A percentile compares a stretch with the other conserved stretches of the same genome.
phyloP scores from a whole-genome alignment of 2,329 filamentous ascomycete species.

The Colletotrichum higginsianum region DNA sequence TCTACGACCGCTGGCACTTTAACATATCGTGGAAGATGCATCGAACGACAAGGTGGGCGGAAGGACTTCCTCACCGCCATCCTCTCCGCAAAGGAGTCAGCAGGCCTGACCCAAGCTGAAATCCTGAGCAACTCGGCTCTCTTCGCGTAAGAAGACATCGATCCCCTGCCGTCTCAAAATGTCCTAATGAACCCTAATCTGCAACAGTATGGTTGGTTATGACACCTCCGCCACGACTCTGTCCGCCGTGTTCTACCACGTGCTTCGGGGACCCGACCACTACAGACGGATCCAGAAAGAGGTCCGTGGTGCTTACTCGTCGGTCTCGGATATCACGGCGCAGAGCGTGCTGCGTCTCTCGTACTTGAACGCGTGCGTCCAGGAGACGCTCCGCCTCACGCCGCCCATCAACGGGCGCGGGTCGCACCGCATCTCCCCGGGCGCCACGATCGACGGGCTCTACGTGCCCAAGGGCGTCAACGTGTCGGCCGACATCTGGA shows the following conservation, averaged over 20 bases:
- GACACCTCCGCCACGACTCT: slow-evolving; percentile 19
- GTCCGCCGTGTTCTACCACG: slow-evolving; percentile 30
- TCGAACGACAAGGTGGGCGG: slow-evolving; percentile 18
- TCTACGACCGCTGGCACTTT: neutral
- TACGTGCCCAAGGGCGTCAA: slow-evolving; percentile 21
- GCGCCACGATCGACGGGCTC: slow-evolving; percentile 10
- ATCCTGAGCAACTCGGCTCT: slow-evolving; percentile 19
- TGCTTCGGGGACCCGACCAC: slow-evolving; percentile 3
- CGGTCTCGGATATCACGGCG: neutral
- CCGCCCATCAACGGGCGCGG: slow-evolving; percentile 57
- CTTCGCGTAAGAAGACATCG: slow-evolving; percentile 8
- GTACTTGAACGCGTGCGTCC: slow-evolving; percentile 61
- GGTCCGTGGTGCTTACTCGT: neutral
- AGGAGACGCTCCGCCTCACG: slow-evolving; percentile 69
- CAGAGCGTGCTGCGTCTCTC: slow-evolving; percentile 20
- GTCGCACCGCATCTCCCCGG: slow-evolving; percentile 7
- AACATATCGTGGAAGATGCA: neutral
- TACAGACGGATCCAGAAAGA: slow-evolving; percentile 20
- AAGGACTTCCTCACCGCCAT: slow-evolving; percentile 33
- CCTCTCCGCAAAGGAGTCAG: slow-evolving; percentile 21
- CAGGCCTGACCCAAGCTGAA: slow-evolving; percentile 22
- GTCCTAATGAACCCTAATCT: neutral
- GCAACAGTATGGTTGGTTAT: slow-evolving; percentile 29
- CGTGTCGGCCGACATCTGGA: slow-evolving; percentile 36
- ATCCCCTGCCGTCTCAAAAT: neutral